Base-by-base conservation (phyloP, 805 yeast genomes). In the Diddensiella santjacobensis region DNA sequence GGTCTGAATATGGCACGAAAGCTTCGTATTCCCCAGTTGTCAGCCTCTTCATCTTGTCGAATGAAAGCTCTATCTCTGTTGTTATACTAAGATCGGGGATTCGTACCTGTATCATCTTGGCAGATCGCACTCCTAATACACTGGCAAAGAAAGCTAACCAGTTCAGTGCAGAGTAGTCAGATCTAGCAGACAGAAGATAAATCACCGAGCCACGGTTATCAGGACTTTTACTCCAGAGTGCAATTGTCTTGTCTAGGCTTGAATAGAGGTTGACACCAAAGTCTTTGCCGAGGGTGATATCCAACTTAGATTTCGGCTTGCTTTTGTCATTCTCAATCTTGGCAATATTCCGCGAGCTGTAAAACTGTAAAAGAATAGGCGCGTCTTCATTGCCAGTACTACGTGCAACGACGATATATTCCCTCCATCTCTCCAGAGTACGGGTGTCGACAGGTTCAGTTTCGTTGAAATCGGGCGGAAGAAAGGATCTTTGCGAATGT, bases 401-500 rank as follows among this genome's bases (percentile, higher is more conserved):
- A 50, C 91, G 69, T 1, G 84, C 81, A 1, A 85, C 87, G 2
- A 85, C 83, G 22, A 80, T 68, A 60, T 81, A 87, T 61, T 90
- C 96, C 51, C 75, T 79, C 93, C 96, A 88, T 42, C 88, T 67
- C 49, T 86, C 90, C 6, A 72, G 52, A 1, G 85, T 73, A 45
- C 83, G 66, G 0, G 86, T 71, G 36, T 78, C 79, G 22, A 72
- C 70, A 1, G 73, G 68, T 48, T 78, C 81, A 6, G 65, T 60
- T 51, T 81, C 87, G 11, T 74, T 70, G 50, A 75, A 73, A 10
- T 64, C 54, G 0, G 58, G 51, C 3, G 70, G 63, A 10, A 72
- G 60, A 26, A 58, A 59, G 3, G 20, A n/a, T 4, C 19, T 26
- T 3, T 61, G 58, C 1, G 71, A 59, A 4, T 59, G 50, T 58